A percentile compares a stretch with the other conserved stretches of the same genome.
These are phyloP conservation scores for Pythium folliculosum DNA, from an alignment of 352 stramenopile genomes.

Conservation along the genomic window DNA sequence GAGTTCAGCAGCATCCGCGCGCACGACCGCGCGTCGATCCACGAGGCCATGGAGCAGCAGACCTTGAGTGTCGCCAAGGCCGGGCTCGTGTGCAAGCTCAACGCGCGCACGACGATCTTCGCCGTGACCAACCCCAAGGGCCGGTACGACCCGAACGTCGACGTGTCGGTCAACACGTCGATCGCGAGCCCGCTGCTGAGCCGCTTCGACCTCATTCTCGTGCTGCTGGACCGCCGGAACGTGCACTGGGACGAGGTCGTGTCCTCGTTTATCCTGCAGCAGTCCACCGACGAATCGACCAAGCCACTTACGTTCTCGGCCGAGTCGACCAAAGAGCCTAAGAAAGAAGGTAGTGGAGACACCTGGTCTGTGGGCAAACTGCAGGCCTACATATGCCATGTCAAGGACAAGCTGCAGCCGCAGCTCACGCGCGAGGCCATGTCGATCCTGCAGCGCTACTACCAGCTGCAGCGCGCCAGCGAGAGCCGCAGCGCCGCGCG, in stretches of 20 bases:
- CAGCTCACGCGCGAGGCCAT: slow-evolving; percentile 80
- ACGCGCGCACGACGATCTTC: slow-evolving; percentile 94
- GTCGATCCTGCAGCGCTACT: slow-evolving; percentile 91
- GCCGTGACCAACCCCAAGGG: slow-evolving; percentile 95
- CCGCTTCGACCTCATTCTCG: slow-evolving; percentile 97
- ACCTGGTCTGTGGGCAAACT: slow-evolving; percentile 90
- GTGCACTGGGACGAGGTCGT: slow-evolving; percentile 92
- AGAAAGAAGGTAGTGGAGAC: slow-evolving; percentile 5
- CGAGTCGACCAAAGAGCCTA: slow-evolving; percentile 22
- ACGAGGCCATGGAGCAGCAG: slow-evolving; percentile 99
- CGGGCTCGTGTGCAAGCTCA: slow-evolving; percentile 96
- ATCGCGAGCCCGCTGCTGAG: slow-evolving; percentile 95
- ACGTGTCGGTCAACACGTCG: slow-evolving; percentile 94
- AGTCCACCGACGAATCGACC: slow-evolving; percentile 47
- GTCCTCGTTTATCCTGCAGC: slow-evolving; percentile 94
- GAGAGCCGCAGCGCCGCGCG: slow-evolving; percentile 66
- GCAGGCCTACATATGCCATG: slow-evolving; percentile 91
- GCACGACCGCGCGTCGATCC: slow-evolving; percentile 93
- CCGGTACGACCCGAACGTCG: slow-evolving; percentile 80
- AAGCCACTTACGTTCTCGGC: slow-evolving; percentile 13
- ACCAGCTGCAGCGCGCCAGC: slow-evolving; percentile 74
- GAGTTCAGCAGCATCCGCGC: slow-evolving; percentile 96
- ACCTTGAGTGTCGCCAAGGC: slow-evolving; percentile 97
- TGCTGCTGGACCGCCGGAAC: slow-evolving; percentile 91
- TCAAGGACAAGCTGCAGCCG: slow-evolving; percentile 89